These are phyloP conservation scores for Vitis rotundifolia DNA, from an alignment of 164 flowering plant species.

Conservation along the genomic window DNA sequence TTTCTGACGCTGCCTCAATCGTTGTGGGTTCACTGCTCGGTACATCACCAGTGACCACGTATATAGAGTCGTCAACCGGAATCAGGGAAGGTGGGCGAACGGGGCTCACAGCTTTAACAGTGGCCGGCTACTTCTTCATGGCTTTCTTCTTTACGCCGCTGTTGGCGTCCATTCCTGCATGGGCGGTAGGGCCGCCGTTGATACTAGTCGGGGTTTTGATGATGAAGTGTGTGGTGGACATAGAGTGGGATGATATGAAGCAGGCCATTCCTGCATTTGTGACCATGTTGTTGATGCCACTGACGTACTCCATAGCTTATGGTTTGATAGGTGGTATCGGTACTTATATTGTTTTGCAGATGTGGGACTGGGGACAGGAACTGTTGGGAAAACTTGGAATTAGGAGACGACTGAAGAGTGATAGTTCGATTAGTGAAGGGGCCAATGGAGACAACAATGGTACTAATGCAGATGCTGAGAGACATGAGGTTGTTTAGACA, in stretches of 20 bases:
- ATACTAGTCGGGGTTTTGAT: constrained; percentile 72
- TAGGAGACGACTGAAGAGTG: not conserved
- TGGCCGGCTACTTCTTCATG: constrained; percentile 61
- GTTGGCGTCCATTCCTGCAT: constrained; percentile 50
- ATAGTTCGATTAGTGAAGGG: not conserved
- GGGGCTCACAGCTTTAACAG: constrained; percentile 89
- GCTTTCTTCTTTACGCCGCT: constrained; percentile 87
- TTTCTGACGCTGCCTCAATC: constrained; percentile 80
- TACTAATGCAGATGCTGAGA: not conserved
- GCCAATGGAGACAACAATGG: not conserved
- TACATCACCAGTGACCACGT: constrained; percentile 86
- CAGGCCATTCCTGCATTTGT: constrained; percentile 72
- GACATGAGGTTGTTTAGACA: not conserved
- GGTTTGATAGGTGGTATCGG: constrained; percentile 78
- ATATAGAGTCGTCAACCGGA: constrained; percentile 88
- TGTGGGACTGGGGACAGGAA: constrained; percentile 54
- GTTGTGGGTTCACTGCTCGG: constrained; percentile 85
- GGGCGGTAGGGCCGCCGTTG: constrained; percentile 85
- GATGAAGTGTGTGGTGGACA: constrained; percentile 72
- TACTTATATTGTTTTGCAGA: constrained; percentile 49
- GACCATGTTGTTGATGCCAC: constrained; percentile 62
- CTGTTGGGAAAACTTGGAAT: not conserved
- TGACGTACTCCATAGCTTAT: constrained; percentile 76
- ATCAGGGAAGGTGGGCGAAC: constrained; percentile 72
- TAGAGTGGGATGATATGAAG: constrained; percentile 70